Evolutionary conservation across 768 basidiomycete genomes (phyloP).

Genomic region (Filobasidium wieringae): DNA sequence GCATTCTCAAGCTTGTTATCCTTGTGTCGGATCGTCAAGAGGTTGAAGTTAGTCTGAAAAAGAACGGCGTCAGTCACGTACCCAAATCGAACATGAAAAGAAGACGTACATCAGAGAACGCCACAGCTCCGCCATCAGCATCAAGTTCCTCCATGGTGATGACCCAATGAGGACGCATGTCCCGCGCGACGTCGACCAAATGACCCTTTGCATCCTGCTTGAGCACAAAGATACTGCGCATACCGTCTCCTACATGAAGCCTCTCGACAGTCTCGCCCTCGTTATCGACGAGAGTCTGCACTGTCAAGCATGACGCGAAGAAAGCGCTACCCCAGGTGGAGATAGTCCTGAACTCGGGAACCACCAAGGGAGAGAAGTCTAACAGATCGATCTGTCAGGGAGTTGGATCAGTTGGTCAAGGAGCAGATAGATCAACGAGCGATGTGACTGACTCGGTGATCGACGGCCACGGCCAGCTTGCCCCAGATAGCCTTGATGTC

Average conservation of each 20-base stretch:
- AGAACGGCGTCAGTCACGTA: not conserved
- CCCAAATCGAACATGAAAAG: not conserved
- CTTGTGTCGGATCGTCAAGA: slow-evolving; percentile 32
- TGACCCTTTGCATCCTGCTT: slow-evolving; percentile 22
- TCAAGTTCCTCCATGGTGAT: slow-evolving; percentile 24
- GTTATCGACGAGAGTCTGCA: slow-evolving; percentile 10
- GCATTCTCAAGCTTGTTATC: slow-evolving; percentile 28
- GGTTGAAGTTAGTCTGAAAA: slow-evolving; percentile 28
- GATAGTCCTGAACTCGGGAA: not conserved
- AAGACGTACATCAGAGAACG: slow-evolving; percentile 34
- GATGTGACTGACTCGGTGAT: slow-evolving; percentile 25
- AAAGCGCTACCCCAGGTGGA: slow-evolving; percentile 28
- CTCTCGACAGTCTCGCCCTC: slow-evolving; percentile 17
- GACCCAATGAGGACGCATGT: slow-evolving; percentile 34
- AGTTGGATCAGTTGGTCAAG: not conserved
- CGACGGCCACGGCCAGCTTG: slow-evolving; percentile 30
- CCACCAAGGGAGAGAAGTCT: not conserved
- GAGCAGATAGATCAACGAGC: not conserved
- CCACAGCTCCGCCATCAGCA: slow-evolving; percentile 27
- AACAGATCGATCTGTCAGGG: slow-evolving; percentile 4
- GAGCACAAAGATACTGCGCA: slow-evolving; percentile 32
- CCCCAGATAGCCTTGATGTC: slow-evolving; percentile 29
- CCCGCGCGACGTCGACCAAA: slow-evolving; percentile 26
- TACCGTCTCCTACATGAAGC: slow-evolving; percentile 33
- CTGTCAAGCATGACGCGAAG: slow-evolving; percentile 27